Evolutionary conservation across 495 filamentous ascomycete genomes (phyloP), one percentile per base, ranked within the genome.

Genomic region (Antarctomyces pellizariae): DNA sequence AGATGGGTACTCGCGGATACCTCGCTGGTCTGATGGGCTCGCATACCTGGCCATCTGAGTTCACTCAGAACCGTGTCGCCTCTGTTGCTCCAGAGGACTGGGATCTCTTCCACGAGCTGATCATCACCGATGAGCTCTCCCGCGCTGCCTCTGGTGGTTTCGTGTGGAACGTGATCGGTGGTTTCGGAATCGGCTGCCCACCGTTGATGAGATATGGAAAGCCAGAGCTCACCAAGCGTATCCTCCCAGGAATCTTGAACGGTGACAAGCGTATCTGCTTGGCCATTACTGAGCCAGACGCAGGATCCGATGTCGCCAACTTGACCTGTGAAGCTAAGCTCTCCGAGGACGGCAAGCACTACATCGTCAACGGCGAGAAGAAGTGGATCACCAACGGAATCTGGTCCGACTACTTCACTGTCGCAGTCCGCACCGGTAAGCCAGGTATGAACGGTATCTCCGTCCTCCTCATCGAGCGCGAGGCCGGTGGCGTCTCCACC

Each of bases 381-480:
- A 97, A 97, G 52, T 95, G 86, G 86, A 97, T 97, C 50, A 93
- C 84, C 43, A 95, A 97, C 56, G 86, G 86, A 40, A 64, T 92
- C 35, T 93, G 77, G 75, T 64, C 59, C 31, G 86, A 97, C 47
- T 97, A 93, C 54, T 97, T 97, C 59, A 95, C 86, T 28, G 79
- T 74, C 18, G 86, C 86, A 22, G 86, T 97, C 18, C 77, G 86
- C 31, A 97, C 86, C 1, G 82, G 84, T 27, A 46, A 57, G 17
- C 51, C 58, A 7, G 86, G 86, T 20, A 93, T 92, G 84, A 76
- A 77, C 39, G 86, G 86, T 36, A 51, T 97, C 26, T 75, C 67
- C 11, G 66, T 92, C 13, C 70, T 97, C 12, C 71, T 97, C 23
- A 90, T 97, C 37, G 74, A 79, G 51, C 15, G 41, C 18, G 23